Base-by-base conservation (phyloP, 768 basidiomycete genomes). In the Termitomyces sp. region DNA sequence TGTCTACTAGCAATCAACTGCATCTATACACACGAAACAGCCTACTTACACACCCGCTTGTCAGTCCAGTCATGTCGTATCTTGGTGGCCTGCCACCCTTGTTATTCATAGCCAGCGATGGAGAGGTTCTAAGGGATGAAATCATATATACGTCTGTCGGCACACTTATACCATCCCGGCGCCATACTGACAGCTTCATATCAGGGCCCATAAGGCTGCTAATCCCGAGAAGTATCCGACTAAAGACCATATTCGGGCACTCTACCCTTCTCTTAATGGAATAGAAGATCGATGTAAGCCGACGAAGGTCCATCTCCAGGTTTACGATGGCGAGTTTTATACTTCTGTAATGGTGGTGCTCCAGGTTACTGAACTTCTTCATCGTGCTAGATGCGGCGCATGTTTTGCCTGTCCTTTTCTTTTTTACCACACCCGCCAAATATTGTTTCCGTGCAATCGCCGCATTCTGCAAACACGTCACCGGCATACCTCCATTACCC, bases 81-180 rank as follows among this genome's bases (percentile, higher is more conserved):
- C 78, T 99, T 11, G 97, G 96, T 5, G 95, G 95, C 2, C 70
- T 99, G 0, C 92, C 92, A 2, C 97, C 97, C 12, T 64, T 98
- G 43, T 70, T 93, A 23, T 71, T 99, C 60, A 84, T 94, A 59
- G 89, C 85, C 1, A 86, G 96, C 38, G 90, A 97, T 53, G 89
- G 88, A 62, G 96, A 98, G 71, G 92, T 96, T 0, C 70, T 98
- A 40, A 77, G 94, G 51, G 96, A 98, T 65, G 96, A 98, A 69
- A 85, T 92, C 32, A 83, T 98, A 29, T 98, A 92, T 65, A 73
- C 81, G 92, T 91, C 46, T 58, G 86, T 77, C 32, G 3, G 39
- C 23, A 36, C 54, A 48, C 5, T 42, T 41, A 1, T 44, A 16
- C 29, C 27, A 38, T 27, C n/a, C 22, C 31, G n/a, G 13, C 20